Conservation (phyloP, 116 monocot genomes). For the Iris pallida region DNA sequence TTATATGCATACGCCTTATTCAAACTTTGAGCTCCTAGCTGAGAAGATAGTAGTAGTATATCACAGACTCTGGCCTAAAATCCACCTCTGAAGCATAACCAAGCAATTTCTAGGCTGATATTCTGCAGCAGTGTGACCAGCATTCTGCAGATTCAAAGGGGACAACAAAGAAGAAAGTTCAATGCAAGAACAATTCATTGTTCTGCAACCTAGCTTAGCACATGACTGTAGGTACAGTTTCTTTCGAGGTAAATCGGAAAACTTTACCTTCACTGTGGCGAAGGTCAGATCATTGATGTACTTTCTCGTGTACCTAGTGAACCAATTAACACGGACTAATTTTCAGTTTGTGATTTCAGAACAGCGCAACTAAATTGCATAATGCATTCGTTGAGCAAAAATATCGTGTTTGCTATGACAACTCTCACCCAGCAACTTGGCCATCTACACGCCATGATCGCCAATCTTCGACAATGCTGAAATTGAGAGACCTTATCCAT, state of each 20-base stretch:
- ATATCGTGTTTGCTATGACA: not conserved
- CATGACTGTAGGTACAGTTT: not conserved
- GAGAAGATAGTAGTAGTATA: not conserved
- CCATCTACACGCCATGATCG: constrained; percentile 28
- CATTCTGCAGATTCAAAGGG: constrained; percentile 26
- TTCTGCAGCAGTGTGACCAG: constrained; percentile 37
- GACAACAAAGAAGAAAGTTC: not conserved
- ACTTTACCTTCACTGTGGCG: constrained; percentile 49
- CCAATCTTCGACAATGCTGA: constrained; percentile 25
- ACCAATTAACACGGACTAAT: not conserved
- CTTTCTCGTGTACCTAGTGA: constrained; percentile 37
- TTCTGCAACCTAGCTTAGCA: not conserved
- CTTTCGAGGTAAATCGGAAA: not conserved
- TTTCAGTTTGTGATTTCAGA: not conserved
- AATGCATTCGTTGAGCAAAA: not conserved
- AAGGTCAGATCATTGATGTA: constrained; percentile 62
- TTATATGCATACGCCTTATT: no score
- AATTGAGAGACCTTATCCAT: constrained; percentile 46
- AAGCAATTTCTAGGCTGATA: constrained; percentile 31
- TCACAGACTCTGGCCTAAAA: constrained; percentile 24
- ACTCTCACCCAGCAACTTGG: constrained; percentile 40
- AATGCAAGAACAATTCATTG: not conserved
- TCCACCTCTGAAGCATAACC: constrained; percentile 40
- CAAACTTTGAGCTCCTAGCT: no score
- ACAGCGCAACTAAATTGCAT: not conserved